Evolutionary conservation across 2,329 filamentous ascomycete genomes (phyloP), one percentile per base, ranked within the genome.

Genomic region (Fusarium sp.): DNA sequence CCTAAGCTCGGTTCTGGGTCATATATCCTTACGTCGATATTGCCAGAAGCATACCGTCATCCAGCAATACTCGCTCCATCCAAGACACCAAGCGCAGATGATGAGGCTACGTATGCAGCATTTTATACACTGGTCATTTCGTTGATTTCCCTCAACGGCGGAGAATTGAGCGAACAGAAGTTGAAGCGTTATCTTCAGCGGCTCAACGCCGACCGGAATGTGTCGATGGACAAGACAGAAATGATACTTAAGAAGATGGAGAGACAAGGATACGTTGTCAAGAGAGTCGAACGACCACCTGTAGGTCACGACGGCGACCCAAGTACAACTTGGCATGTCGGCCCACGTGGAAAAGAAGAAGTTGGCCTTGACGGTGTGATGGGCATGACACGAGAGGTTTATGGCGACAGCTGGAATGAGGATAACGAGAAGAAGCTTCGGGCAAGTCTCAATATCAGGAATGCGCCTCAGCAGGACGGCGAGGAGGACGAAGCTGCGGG

Each of bases 271-370:
- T 99, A 99, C 77, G 83, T 99, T 5, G 85, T 94, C 38, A 92
- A 89, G 70, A 87, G 91, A 53, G 87, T 90, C 23, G 94, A 98
- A 73, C 88, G 83, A 46, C 84, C 84, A 15, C 80, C 81, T 63
- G 78, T 77, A 79, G 81, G 82, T 7, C 74, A 84, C 33, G 90
- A 89, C 2, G 93, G 92, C 30, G 93, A 97, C 40, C 91, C 95
- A 69, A 86, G 89, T 5, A 86, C 94, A 11, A 94, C 93, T 50
- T 99, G 93, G 87, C 88, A 92, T 60, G 88, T 98, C 17, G 96
- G 96, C 0, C 92, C 94, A 9, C 88, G 96, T 26, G 95, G 93
- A 9, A 96, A 92, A 81, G 86, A 95, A 11, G 96, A 98, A 80
- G 88, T 98, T 38, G 93, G 92, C 0, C 85, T 90, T n/a, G 87